Evolutionary conservation across 176 grass and related monocot genomes (phyloP).

Genomic region (Secale cereale): DNA sequence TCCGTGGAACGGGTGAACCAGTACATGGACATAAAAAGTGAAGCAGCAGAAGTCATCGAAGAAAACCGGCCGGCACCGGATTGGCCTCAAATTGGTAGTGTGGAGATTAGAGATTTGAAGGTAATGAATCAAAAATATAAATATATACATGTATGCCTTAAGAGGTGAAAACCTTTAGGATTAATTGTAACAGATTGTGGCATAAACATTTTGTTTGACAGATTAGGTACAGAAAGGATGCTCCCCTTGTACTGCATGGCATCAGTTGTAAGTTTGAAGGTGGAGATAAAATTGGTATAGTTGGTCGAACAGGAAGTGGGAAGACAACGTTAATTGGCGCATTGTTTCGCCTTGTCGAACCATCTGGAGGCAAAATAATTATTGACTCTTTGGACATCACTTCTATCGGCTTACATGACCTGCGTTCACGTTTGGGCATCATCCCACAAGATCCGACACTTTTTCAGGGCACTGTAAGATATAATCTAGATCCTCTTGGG

Average conservation of each 20-base stretch:
- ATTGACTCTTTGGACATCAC: conserved; percentile 67
- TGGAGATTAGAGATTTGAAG: conserved; percentile 75
- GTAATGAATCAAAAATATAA: conserved; percentile 26
- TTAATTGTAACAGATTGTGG: background rate
- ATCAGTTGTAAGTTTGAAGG: conserved; percentile 81
- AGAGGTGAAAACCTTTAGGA: background rate
- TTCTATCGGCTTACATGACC: conserved; percentile 73
- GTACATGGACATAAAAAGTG: conserved; percentile 75
- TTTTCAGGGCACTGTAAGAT: conserved; percentile 80
- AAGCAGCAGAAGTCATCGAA: conserved; percentile 64
- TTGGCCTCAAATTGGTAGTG: conserved; percentile 69
- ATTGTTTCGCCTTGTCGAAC: conserved; percentile 85
- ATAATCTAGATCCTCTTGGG: conserved; percentile 75
- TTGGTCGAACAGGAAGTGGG: conserved; percentile 89
- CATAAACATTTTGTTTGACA: conserved; percentile 33
- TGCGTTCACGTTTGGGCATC: conserved; percentile 80
- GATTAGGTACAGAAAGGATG: conserved; percentile 72
- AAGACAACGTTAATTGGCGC: conserved; percentile 87
- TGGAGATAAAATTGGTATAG: conserved; percentile 88
- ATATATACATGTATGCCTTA: background rate
- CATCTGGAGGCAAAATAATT: conserved; percentile 69
- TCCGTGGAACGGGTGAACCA: conserved; percentile 90
- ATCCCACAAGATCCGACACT: conserved; percentile 98
- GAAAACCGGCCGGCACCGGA: conserved; percentile 45
- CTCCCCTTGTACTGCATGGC: conserved; percentile 70